Conservation (phyloP, 2,329 filamentous ascomycete species). For the Fusarium metavorans region DNA sequence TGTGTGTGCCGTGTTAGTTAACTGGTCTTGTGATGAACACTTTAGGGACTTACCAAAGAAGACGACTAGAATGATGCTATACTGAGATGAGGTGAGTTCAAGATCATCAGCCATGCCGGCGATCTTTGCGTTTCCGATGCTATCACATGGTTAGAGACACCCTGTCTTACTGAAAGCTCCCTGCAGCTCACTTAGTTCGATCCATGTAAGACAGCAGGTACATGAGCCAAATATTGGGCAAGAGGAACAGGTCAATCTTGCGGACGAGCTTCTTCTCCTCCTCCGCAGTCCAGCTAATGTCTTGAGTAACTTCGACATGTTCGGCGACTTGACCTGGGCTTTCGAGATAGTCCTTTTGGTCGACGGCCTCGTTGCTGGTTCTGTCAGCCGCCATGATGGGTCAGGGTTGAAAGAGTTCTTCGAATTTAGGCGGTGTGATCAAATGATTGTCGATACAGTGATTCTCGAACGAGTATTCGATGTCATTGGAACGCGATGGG, state of each 20-base stretch:
- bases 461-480: not conserved
- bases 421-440: not conserved
- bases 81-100: slow-evolving; percentile 67
- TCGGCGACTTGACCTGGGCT: slow-evolving; percentile 33
- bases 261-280: slow-evolving; percentile 51
- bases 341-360: not conserved
- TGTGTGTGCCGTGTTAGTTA: not conserved
- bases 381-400: not conserved
- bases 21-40: not conserved
- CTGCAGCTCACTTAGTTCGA: slow-evolving; percentile 70
- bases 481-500: not conserved
- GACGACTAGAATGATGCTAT: slow-evolving; percentile 69
- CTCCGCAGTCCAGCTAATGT: slow-evolving; percentile 25
- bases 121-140: slow-evolving; percentile 66
- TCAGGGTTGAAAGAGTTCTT: not conserved
- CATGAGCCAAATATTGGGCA: slow-evolving; percentile 67
- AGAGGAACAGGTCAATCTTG: slow-evolving; percentile 55
- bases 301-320: slow-evolving; percentile 10
- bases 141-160: slow-evolving; percentile 6
- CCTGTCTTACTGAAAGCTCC: not conserved
- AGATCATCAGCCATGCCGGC: slow-evolving; percentile 54
- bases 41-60: slow-evolving; percentile 64
- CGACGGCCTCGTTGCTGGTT: not conserved
- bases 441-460: not conserved
- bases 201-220: slow-evolving; percentile 72